Base-by-base conservation (phyloP, 2,329 filamentous ascomycete genomes). In the Trichothecium sympodiale region DNA sequence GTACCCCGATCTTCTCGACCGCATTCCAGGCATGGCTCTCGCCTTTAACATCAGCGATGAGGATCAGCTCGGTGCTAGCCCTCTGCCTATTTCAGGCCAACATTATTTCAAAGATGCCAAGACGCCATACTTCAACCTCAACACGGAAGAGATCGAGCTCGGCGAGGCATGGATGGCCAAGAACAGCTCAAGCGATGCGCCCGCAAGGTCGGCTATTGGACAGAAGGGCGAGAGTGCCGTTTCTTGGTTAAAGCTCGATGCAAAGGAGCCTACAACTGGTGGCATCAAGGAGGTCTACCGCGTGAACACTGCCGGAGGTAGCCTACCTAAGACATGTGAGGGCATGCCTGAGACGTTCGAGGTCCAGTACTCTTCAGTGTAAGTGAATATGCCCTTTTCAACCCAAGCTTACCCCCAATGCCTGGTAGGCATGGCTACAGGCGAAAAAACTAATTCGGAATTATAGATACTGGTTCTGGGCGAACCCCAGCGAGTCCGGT, bases 291-390 rank as follows among this genome's bases (percentile, higher is more conserved):
- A 86, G 54, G 79, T 94, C 17, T 96, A 89, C 61, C 74, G 89
- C 10, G 62, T 95, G 31, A 71, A 83, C 49, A 96, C 89, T 9
- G 86, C 81, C 1, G 88, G 87, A 17, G 89, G 89, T 9, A 74
- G 70, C 32, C 61, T 86, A 2, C 88, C 88, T 0, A 64, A 71
- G 17, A 83, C 77, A 0, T 96, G 89, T 54, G 55, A 71, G 25
- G 82, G 76, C 9, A 67, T 76, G 65, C 55, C 66, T 0, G 64
- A 68, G 9, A 51, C 59, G 1, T 88, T 95, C 46, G 64, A 79
- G 42, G 74, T 94, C 12, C 67, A 88, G 51, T 95, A 96, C 60
- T 69, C 83, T 23, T 78, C 88, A 29, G 74, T 88, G 70, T 95
- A 84, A 72, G 80, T 80, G 69, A 34, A 34, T 14, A 23, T 17